phyloP scores from a whole-genome alignment of 768 basidiomycete genomes.

The Tulasnella sp. region DNA sequence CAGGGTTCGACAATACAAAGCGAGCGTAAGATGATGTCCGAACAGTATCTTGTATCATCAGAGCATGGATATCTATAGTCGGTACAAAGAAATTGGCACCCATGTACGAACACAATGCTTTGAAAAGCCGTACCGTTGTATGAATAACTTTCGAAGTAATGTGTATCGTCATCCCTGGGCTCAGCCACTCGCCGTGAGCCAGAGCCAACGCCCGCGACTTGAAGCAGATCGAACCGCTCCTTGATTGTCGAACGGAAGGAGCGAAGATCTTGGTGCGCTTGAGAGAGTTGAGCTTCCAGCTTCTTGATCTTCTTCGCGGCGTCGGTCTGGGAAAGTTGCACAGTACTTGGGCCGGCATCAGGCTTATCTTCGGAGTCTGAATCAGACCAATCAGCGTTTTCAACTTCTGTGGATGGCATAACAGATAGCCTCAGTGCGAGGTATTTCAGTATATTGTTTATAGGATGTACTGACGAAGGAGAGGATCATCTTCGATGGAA shows the following conservation, averaged over 20 bases:
- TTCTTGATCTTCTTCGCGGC: slow-evolving; percentile 35
- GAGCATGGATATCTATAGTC: slow-evolving; percentile 74
- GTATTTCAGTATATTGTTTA: no score
- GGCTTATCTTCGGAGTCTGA: slow-evolving; percentile 44
- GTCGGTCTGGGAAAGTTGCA: slow-evolving; percentile 28
- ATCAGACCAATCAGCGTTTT: slow-evolving; percentile 65
- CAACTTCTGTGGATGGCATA: slow-evolving; percentile 43
- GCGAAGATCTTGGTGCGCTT: slow-evolving; percentile 46
- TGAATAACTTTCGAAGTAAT: slow-evolving; percentile 87
- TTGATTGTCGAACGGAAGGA: slow-evolving; percentile 53
- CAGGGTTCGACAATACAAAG: slow-evolving; percentile 76
- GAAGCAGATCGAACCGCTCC: slow-evolving; percentile 34
- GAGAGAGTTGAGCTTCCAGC: slow-evolving; percentile 52
- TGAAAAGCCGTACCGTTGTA: slow-evolving; percentile 53
- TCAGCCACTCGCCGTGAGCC: slow-evolving; percentile 25
- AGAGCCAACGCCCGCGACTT: slow-evolving; percentile 28
- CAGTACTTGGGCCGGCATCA: slow-evolving; percentile 20
- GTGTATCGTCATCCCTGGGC: slow-evolving; percentile 76
- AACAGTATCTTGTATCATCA: slow-evolving; percentile 94
- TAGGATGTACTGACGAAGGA: slow-evolving; percentile 87
- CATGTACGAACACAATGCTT: background rate
- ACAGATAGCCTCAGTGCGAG: no score
- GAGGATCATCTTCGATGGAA: slow-evolving; percentile 71
- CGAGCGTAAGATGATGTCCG: slow-evolving; percentile 87
- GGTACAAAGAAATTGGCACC: background rate